These are phyloP conservation scores for Phlyctochytrium planicorne DNA, from an alignment of 192 early-diverging fungal species.

Conservation along the genomic window DNA sequence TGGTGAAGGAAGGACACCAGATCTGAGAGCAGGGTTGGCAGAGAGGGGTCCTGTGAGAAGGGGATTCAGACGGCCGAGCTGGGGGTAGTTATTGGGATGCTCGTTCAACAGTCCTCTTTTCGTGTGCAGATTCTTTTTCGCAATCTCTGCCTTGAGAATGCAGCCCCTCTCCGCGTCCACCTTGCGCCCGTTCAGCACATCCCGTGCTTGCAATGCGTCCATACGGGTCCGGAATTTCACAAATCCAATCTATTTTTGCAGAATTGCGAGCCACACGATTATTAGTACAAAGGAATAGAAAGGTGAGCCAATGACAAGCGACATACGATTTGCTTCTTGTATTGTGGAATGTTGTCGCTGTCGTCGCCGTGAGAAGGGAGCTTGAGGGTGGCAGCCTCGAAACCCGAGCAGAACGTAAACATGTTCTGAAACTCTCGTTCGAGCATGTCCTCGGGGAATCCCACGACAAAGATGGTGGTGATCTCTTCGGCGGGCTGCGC, in stretches of 20 bases:
- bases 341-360: conserved; percentile 50
- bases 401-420: conserved; percentile 95
- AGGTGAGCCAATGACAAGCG: conserved; percentile 5
- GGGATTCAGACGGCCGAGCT: not conserved
- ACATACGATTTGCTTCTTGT: conserved; percentile 89
- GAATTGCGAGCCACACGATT: conserved; percentile 1
- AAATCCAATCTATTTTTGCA: conserved; percentile 88
- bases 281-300: not conserved
- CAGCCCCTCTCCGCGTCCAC: conserved; percentile 83
- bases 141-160: conserved; percentile 97
- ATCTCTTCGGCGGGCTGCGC: conserved; percentile 73
- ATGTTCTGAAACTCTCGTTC: conserved; percentile 85
- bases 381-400: conserved; percentile 97
- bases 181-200: conserved; percentile 86
- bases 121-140: conserved; percentile 97
- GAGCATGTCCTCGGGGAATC: conserved; percentile 98
- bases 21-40: not conserved
- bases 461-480: conserved; percentile 99
- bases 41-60: not conserved
- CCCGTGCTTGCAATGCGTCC: conserved; percentile 90
- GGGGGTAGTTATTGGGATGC: conserved; percentile 1
- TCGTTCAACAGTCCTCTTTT: conserved; percentile 64
- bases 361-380: conserved; percentile 71
- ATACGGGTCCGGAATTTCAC: conserved; percentile 91
- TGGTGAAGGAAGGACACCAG: not conserved